Evolutionary conservation across 257 asterid species (phyloP).

Genomic region (Gardenia jasminoides): DNA sequence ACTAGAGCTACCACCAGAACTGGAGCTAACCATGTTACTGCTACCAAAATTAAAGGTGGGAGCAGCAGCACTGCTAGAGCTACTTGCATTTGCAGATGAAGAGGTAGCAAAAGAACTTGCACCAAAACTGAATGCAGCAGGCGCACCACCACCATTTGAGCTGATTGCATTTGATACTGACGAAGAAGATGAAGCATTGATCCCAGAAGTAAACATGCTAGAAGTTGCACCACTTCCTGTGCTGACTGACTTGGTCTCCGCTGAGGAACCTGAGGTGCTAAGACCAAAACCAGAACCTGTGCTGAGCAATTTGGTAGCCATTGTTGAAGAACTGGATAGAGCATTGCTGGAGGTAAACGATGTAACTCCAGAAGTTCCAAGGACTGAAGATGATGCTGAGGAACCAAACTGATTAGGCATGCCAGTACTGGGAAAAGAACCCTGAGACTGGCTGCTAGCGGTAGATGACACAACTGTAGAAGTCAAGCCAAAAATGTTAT

Average conservation of each 20-base stretch:
- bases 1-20: constrained; percentile 34
- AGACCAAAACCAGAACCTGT: constrained; percentile 13
- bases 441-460: constrained; percentile 10
- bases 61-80: constrained; percentile 30
- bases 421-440: constrained; percentile 10
- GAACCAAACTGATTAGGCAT: constrained; percentile 23
- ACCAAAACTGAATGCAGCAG: constrained; percentile 28
- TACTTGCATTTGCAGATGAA: constrained; percentile 32
- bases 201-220: constrained; percentile 12
- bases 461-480: constrained; percentile 11
- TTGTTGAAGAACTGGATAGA: constrained; percentile 14
- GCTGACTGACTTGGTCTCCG: constrained; percentile 17
- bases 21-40: constrained; percentile 31
- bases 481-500: constrained; percentile 18
- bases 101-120: constrained; percentile 41
- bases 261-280: constrained; percentile 14
- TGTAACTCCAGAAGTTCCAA: constrained; percentile 15
- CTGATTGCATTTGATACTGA: constrained; percentile 14
- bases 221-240: constrained; percentile 16
- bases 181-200: constrained; percentile 11
- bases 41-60: constrained; percentile 37
- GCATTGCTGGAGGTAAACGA: constrained; percentile 21
- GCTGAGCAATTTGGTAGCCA: constrained; percentile 13
- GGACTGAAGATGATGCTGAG: constrained; percentile 12
- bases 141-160: constrained; percentile 4